Base-by-base conservation (phyloP, 768 basidiomycete genomes). In the Fistulinella prunicolor region DNA sequence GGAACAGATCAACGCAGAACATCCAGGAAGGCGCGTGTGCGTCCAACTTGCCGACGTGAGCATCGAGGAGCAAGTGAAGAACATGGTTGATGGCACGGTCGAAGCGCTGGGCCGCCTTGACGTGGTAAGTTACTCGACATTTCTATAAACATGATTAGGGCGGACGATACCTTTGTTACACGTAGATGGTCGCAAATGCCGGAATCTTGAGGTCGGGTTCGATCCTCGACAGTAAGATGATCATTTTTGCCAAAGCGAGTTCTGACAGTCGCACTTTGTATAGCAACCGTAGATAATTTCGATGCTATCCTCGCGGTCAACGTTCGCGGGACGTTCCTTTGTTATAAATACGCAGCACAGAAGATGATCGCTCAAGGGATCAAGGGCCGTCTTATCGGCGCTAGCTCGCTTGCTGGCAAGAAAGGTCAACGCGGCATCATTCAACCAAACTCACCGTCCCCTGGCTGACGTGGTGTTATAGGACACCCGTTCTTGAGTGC, bases 331-430 rank as follows among this genome's bases (percentile, higher is more conserved):
- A 62, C 64, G 0, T 65, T 76, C 53, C 56, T 74, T 16, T 68
- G 66, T 42, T 74, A 73, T 51, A 76, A 74, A 49, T 62, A 69
- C 42, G 76, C 73, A 12, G 76, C 73, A 7, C 53, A 55, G 21
- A 67, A 71, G 49, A 76, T 76, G 76, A 60, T 77, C 40, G 64
- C 67, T 23, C 76, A 72, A 52, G 73, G 71, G 7, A 53, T 38
- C 6, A 71, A 72, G 10, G 74, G 75, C 1, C 61, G 74, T 14
- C 74, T 77, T 14, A 66, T 77, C 10, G 72, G 74, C 55, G 55
- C 48, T 12, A 56, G 55, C 30, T 78, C 75, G 5, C 50, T 71
- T 0, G 65, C 62, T 1, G 74, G 73, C 19, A 66, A 64, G 50
- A 55, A 48, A 61, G 64, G 63, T 58, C 37, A 35, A 12, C 36